A percentile compares a stretch with the other conserved stretches of the same genome.
Evolutionary conservation across 768 basidiomycete genomes (phyloP).

Genomic region (Agaricus sinodeliciosus): DNA sequence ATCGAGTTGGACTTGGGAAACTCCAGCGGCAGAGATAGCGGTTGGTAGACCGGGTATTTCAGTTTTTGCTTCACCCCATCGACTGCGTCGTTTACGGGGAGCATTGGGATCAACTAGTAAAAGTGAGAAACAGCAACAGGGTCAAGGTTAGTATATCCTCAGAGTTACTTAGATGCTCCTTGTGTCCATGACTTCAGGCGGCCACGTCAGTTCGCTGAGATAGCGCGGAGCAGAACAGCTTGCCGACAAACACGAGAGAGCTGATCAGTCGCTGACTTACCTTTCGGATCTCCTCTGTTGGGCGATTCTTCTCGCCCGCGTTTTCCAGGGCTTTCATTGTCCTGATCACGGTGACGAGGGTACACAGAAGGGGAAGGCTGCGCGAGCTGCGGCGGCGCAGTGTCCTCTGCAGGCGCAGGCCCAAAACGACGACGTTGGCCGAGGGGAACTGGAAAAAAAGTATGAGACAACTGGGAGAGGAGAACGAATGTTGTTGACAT

Average conservation of each 20-base stretch:
- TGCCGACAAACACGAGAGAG: conserved; percentile 28
- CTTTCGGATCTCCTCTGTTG: conserved; percentile 52
- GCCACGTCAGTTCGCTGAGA: conserved; percentile 26
- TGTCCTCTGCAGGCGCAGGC: conserved; percentile 77
- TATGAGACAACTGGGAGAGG: conserved; percentile 7
- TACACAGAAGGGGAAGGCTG: conserved; percentile 85
- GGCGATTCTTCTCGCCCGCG: conserved; percentile 67
- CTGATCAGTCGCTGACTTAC: conserved; percentile 48
- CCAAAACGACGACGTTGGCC: conserved; percentile 90
- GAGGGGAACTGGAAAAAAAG: conserved; percentile 55
- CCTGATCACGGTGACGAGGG: conserved; percentile 57
- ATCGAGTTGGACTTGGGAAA: conserved; percentile 93
- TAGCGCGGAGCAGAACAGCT: conserved; percentile 14
- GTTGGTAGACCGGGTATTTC: conserved; percentile 92
- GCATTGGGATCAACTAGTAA: conserved; percentile 73
- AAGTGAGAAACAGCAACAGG: conserved; percentile 49
- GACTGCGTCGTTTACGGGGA: conserved; percentile 90
- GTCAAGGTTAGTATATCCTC: conserved; percentile 34
- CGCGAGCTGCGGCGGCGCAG: conserved; percentile 75
- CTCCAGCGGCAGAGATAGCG: conserved; percentile 87
- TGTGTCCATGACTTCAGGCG: conserved; percentile 28
- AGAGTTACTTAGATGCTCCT: conserved; percentile 14
- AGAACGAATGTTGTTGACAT: conserved; percentile 20
- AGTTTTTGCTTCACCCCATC: conserved; percentile 93
- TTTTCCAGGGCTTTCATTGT: conserved; percentile 49